Evolutionary conservation across 83 land plant genomes (phyloP).

Genomic region (Diphasiastrum complanatum): DNA sequence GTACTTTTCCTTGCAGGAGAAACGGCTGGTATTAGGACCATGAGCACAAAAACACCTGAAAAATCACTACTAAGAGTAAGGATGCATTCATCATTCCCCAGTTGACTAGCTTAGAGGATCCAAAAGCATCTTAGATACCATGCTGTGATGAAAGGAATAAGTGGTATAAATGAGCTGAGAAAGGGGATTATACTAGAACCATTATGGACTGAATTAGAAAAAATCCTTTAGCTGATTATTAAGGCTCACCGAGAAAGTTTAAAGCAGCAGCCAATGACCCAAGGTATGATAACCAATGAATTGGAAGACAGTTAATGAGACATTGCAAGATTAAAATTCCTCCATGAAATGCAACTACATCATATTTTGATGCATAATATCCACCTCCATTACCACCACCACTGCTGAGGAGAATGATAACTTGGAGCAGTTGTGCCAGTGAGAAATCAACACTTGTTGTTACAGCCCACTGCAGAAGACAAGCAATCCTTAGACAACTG

Average conservation of each 20-base stretch:
- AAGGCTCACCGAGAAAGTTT: constrained; percentile 65
- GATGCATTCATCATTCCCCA: not conserved
- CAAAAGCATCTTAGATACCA: not conserved
- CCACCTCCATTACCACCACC: constrained; percentile 65
- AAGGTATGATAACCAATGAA: constrained; percentile 58
- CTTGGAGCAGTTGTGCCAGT: constrained; percentile 28
- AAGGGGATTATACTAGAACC: not conserved
- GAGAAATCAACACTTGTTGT: constrained; percentile 31
- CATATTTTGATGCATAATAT: constrained; percentile 69
- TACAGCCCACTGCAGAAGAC: constrained; percentile 24
- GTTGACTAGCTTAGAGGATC: not conserved
- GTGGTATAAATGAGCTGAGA: not conserved
- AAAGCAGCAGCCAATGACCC: constrained; percentile 75
- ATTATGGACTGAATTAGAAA: not conserved
- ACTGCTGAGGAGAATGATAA: constrained; percentile 22
- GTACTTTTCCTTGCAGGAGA: constrained; percentile 56
- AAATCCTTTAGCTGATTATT: not conserved
- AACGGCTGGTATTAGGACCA: constrained; percentile 66
- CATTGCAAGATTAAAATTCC: constrained; percentile 71
- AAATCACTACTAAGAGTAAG: too few species aligned
- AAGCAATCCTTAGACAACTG: not conserved
- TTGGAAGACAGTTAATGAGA: constrained; percentile 65
- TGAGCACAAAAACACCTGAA: constrained; percentile 80
- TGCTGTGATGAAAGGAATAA: not conserved
- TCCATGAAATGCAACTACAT: constrained; percentile 68